phyloP scores from a whole-genome alignment of 2,329 filamentous ascomycete species.

The Talaromyces piceae region DNA sequence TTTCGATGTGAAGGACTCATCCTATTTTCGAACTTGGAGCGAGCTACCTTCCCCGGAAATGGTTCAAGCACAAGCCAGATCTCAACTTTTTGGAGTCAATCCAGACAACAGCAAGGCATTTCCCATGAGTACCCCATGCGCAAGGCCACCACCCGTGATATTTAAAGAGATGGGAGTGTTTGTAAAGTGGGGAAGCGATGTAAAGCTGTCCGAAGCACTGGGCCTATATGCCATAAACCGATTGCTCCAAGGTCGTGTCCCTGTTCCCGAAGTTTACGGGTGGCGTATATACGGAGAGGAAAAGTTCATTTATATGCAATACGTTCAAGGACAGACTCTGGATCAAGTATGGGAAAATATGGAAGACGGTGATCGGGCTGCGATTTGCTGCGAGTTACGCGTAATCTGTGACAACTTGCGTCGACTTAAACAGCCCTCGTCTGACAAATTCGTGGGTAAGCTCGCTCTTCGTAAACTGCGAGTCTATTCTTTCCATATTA shows the following conservation, averaged over 20 bases:
- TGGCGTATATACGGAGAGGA: background rate
- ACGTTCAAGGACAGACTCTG: constrained; percentile 13
- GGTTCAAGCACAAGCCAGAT: constrained; percentile 12
- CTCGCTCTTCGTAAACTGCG: background rate
- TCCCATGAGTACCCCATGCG: constrained; percentile 5
- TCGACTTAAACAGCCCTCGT: constrained; percentile 15
- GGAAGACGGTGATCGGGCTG: constrained; percentile 6
- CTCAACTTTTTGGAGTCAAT: constrained; percentile 13
- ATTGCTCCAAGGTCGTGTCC: background rate
- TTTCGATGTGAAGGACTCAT: constrained; percentile 15
- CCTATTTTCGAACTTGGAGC: constrained; percentile 16
- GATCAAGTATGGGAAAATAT: constrained; percentile 20
- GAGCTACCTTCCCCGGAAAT: constrained; percentile 16
- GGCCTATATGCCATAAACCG: background rate
- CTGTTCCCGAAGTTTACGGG: background rate
- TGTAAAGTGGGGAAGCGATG: background rate
- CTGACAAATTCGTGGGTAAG: constrained; percentile 18
- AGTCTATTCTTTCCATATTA: background rate
- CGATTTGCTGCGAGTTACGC: constrained; percentile 15
- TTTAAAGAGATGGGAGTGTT: background rate
- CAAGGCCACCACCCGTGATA: background rate
- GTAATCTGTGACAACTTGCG: constrained; percentile 15
- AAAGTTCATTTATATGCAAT: background rate
- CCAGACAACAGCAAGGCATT: constrained; percentile 11
- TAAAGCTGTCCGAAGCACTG: background rate